Conservation (phyloP, 495 filamentous ascomycete species). For the Tetracladium marchalianum region DNA sequence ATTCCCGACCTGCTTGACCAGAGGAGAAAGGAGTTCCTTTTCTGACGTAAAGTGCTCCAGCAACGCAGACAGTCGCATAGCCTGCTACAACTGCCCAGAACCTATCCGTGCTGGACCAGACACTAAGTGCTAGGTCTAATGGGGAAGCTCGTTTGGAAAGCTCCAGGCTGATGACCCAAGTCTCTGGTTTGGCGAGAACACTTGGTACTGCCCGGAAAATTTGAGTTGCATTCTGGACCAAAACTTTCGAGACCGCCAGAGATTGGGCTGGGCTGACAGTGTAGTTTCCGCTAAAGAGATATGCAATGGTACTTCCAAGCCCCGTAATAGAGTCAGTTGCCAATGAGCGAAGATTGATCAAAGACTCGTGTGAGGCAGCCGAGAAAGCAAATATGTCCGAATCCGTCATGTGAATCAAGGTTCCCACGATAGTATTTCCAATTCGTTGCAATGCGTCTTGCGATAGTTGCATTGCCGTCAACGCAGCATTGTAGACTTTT, state of each 20-base stretch:
- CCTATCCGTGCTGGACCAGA: conserved; percentile 70
- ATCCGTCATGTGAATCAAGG: conserved; percentile 20
- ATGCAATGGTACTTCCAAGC: conserved; percentile 27
- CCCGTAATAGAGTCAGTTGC: conserved; percentile 16
- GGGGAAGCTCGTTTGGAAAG: conserved; percentile 26
- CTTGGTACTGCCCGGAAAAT: conserved; percentile 1
- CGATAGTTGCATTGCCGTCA: conserved; percentile 7
- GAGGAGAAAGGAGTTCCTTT: conserved; percentile 56
- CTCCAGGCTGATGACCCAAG: conserved; percentile 42
- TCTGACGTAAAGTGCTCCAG: conserved; percentile 70
- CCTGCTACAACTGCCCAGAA: conserved; percentile 72
- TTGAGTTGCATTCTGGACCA: conserved; percentile 10
- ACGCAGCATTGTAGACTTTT: background rate
- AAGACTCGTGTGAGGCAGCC: conserved; percentile 47
- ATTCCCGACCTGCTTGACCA: conserved; percentile 53
- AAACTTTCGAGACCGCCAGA: background rate
- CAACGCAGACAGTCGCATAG: conserved; percentile 61
- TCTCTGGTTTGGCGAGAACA: conserved; percentile 20
- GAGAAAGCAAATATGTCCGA: conserved; percentile 54
- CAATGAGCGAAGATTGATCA: conserved; percentile 40
- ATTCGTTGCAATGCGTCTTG: conserved; percentile 11
- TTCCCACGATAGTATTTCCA: conserved; percentile 3
- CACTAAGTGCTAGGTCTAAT: conserved; percentile 52
- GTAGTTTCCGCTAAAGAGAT: conserved; percentile 9
- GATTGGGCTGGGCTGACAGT: conserved; percentile 8